phyloP scores from a whole-genome alignment of 805 yeast genomes.

The Ogataea polymorpha region DNA sequence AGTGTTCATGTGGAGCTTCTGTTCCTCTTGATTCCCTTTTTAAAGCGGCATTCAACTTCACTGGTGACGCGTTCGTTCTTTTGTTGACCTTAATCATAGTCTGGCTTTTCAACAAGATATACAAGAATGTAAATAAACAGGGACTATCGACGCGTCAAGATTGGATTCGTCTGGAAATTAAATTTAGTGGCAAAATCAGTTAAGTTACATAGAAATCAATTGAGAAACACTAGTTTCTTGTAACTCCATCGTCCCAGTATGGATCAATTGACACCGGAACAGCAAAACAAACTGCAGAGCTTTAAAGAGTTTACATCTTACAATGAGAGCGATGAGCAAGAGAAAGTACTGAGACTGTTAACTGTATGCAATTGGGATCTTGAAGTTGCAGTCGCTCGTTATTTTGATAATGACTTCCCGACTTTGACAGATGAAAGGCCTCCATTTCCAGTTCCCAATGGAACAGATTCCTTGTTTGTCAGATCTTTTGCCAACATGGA shows the following conservation, averaged over 20 bases:
- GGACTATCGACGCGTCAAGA: conserved; percentile 14
- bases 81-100: conserved; percentile 16
- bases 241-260: conserved; percentile 7
- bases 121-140: neutral
- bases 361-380: conserved; percentile 56
- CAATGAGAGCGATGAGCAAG: conserved; percentile 42
- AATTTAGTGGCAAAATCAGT: conserved; percentile 13
- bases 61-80: conserved; percentile 7
- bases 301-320: conserved; percentile 51
- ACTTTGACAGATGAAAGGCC: conserved; percentile 23
- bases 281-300: conserved; percentile 42
- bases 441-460: conserved; percentile 3
- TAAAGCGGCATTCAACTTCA: neutral
- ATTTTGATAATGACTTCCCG: conserved; percentile 54
- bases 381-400: conserved; percentile 58
- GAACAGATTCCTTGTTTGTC: neutral
- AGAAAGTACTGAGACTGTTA: conserved; percentile 45
- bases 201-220: too few relatives aligned
- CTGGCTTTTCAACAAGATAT: neutral
- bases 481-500: neutral
- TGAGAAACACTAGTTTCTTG: too few relatives aligned
- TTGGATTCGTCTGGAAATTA: neutral
- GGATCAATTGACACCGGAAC: conserved; percentile 32
- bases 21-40: neutral
- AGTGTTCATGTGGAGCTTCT: conserved; percentile 3